Base-by-base conservation (phyloP, 2,329 filamentous ascomycete genomes). In the Fusarium stilboides region DNA sequence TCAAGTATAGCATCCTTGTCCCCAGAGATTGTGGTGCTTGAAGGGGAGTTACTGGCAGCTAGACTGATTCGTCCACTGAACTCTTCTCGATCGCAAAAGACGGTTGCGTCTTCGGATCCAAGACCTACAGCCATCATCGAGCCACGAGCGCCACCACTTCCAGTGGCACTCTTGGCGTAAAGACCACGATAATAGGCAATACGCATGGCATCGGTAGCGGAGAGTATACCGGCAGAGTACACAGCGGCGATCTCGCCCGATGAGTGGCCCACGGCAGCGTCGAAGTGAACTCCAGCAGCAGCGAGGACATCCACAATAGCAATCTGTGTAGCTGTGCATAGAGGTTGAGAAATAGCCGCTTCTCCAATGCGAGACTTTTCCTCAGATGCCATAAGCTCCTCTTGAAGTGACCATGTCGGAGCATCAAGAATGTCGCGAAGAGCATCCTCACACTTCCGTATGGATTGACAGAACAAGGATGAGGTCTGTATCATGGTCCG, bases 231-330 rank as follows among this genome's bases (percentile, higher is more conserved):
- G 2, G 58, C 53, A 2, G 53, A 22, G 8, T 58, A 61, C 3
- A 45, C 53, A n/a, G 58, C 58, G 13, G 33, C 55, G 2, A 62
- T 62, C 34, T 62, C 58, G 8, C 58, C 58, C 2, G 58, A 62
- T 2, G 58, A 62, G 34, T 62, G 58, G 1, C 58, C 45, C 1
- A 58, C 53, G 4, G 46, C 58, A 5, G 58, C 55, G 1, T 20
- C 28, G 2, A 62, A 62, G 24, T 37, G 17, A 12, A 52, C 28
- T 3, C 54, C 53, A 3, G 53, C 33, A 1, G 33, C 19, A 3
- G 36, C 22, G 1, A 62, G n/a, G 5, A 62, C 8, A 15, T 62
- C 58, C 5, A 62, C 45, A 4, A 52, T 28, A 0, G 42, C 34
- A 1, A 62, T 44, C 4, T 62, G 54, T 1, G 39, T 33, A 1